These are phyloP conservation scores for Antrodiella citrinella DNA, from an alignment of 768 basidiomycete genomes.

Conservation along the genomic window DNA sequence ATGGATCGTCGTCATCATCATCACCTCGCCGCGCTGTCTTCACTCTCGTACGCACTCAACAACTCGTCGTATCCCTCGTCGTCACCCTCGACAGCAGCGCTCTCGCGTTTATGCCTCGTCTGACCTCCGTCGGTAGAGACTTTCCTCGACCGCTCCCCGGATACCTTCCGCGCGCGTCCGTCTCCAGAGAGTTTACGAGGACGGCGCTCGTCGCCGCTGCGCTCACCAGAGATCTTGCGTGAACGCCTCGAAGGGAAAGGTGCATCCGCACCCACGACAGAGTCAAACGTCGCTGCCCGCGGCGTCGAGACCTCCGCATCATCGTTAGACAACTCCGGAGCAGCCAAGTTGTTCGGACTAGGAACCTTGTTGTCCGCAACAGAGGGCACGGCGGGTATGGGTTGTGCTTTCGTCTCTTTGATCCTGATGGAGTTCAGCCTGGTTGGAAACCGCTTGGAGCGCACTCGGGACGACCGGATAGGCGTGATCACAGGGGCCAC, in stretches of 20 bases:
- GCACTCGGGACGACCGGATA: constrained; percentile 35
- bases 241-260: constrained; percentile 19
- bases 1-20: background rate
- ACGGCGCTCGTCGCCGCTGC: constrained; percentile 28
- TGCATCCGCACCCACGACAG: constrained; percentile 15
- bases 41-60: constrained; percentile 77
- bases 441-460: constrained; percentile 41
- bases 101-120: constrained; percentile 40
- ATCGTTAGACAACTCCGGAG: no score
- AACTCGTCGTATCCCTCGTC: constrained; percentile 71
- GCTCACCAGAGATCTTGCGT: constrained; percentile 17
- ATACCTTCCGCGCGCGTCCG: constrained; percentile 35
- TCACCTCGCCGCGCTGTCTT: constrained; percentile 35
- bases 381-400: constrained; percentile 2
- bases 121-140: no score
- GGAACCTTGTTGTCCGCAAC: constrained; percentile 13
- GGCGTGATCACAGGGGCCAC: constrained; percentile 24
- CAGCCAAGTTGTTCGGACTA: constrained; percentile 37
- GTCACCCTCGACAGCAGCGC: constrained; percentile 69
- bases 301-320: constrained; percentile 56
- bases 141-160: no score
- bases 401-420: constrained; percentile 26
- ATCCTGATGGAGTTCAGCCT: constrained; percentile 43
- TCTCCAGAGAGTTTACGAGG: constrained; percentile 23
- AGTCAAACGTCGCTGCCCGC: constrained; percentile 40